A percentile compares a stretch with the other conserved stretches of the same genome.
phyloP scores from a whole-genome alignment of 2,329 filamentous ascomycete species.

The Aureobasidium vineae region DNA sequence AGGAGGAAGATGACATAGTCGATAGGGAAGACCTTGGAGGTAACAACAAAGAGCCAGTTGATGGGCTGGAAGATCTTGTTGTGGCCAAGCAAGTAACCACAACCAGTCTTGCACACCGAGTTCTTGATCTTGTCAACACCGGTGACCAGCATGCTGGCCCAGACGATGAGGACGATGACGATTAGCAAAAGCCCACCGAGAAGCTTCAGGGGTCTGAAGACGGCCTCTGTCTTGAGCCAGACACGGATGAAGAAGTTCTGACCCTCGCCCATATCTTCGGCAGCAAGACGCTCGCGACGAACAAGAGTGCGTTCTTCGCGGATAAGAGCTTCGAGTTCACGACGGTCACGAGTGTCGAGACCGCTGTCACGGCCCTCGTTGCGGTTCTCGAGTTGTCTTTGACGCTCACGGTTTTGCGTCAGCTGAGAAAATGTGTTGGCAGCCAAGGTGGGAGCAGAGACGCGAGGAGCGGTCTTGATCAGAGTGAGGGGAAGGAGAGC shows the following conservation, averaged over 20 bases:
- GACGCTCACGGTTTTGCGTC: constrained; percentile 84
- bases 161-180: constrained; percentile 70
- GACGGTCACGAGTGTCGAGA: constrained; percentile 78
- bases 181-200: constrained; percentile 78
- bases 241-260: constrained; percentile 67
- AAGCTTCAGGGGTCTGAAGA: constrained; percentile 86
- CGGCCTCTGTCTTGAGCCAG: constrained; percentile 77
- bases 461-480: constrained; percentile 85
- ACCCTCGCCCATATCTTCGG: constrained; percentile 77
- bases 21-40: constrained; percentile 80
- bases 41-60: constrained; percentile 82
- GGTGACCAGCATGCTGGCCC: constrained; percentile 91
- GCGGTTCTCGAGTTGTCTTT: constrained; percentile 85
- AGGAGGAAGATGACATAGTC: constrained; percentile 90
- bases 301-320: constrained; percentile 91
- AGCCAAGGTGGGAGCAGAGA: constrained; percentile 76
- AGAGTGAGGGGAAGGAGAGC: constrained; percentile 85
- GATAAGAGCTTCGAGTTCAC: constrained; percentile 81
- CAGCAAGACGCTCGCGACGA: constrained; percentile 80
- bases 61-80: constrained; percentile 94
- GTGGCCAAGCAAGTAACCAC: constrained; percentile 85
- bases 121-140: constrained; percentile 96
- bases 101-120: constrained; percentile 84
- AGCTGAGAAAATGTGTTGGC: constrained; percentile 77
- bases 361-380: constrained; percentile 71